phyloP scores from a whole-genome alignment of 441 rosid genomes.

The Euphorbia celastroides region DNA sequence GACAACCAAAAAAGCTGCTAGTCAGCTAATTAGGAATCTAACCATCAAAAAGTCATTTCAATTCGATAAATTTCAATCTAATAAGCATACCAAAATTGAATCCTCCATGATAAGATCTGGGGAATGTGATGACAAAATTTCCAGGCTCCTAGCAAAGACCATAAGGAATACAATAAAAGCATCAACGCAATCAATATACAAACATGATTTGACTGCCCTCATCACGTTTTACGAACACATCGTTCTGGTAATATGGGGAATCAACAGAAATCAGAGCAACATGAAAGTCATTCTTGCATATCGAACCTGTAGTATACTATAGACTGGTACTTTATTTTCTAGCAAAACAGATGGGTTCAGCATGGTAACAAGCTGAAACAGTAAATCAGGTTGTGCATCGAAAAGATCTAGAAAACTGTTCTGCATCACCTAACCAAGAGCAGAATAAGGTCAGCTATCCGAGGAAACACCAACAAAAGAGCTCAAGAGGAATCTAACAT shows the following conservation, averaged over 20 bases:
- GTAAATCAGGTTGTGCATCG: conserved; percentile 94
- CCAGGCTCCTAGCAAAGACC: conserved; percentile 76
- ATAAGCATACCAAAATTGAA: conserved; percentile 82
- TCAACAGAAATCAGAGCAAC: conserved; percentile 7
- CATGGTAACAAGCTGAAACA: conserved; percentile 95
- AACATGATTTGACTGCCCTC: neutral
- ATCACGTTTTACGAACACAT: neutral
- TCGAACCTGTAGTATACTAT: conserved; percentile 83
- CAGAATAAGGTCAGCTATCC: conserved; percentile 11
- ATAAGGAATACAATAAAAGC: conserved; percentile 19
- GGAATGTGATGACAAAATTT: conserved; percentile 93
- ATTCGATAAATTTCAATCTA: conserved; percentile 16
- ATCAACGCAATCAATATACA: neutral
- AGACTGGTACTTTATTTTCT: conserved; percentile 84
- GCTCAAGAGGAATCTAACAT: neutral
- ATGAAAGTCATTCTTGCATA: conserved; percentile 17
- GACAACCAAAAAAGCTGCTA: conserved; percentile 2
- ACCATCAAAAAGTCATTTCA: neutral
- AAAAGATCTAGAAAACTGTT: conserved; percentile 85
- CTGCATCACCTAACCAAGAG: conserved; percentile 72
- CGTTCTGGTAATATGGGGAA: neutral
- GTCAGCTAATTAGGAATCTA: conserved; percentile 8
- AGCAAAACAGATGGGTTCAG: conserved; percentile 88
- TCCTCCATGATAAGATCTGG: conserved; percentile 92
- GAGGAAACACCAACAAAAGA: neutral